Evolutionary conservation across 2,329 filamentous ascomycete genomes (phyloP).

Genomic region (Ceratocystis lukuohia): DNA sequence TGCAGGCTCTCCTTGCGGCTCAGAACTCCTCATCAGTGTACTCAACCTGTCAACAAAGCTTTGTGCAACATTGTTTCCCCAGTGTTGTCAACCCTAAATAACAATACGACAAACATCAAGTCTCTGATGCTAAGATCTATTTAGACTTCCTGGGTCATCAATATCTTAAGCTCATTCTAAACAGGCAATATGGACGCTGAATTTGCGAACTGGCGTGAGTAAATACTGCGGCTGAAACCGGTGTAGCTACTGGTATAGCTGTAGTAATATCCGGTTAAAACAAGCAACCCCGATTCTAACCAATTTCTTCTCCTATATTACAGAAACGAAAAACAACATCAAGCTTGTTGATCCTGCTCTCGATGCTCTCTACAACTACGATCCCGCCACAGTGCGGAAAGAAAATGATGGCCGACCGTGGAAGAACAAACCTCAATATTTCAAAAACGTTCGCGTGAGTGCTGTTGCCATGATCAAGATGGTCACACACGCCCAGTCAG

Average conservation of each 20-base stretch:
- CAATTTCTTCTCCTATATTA: constrained; percentile 1
- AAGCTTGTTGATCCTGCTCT: constrained; percentile 72
- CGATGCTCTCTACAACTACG: constrained; percentile 84
- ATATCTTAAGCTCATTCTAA: not conserved
- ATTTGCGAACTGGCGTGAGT: constrained; percentile 4
- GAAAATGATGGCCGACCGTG: constrained; percentile 65
- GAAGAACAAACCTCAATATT: constrained; percentile 67
- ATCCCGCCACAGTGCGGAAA: constrained; percentile 33
- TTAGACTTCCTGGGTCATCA: not conserved
- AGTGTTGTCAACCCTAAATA: no score
- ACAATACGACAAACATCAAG: no score
- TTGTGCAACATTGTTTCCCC: no score
- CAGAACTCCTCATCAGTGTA: no score
- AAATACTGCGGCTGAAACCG: not conserved
- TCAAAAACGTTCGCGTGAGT: constrained; percentile 86
- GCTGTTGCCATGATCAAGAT: constrained; percentile 93
- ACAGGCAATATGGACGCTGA: not conserved
- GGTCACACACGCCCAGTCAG: constrained; percentile 97
- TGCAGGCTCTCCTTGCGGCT: no score
- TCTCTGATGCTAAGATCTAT: no score
- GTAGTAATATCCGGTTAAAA: not conserved
- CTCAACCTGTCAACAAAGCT: no score
- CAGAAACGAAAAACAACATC: constrained; percentile 80
- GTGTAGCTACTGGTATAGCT: not conserved
- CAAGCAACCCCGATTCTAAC: not conserved